Evolutionary conservation across 441 rosid species (phyloP).

Genomic region (Erodium chrysanthum): DNA sequence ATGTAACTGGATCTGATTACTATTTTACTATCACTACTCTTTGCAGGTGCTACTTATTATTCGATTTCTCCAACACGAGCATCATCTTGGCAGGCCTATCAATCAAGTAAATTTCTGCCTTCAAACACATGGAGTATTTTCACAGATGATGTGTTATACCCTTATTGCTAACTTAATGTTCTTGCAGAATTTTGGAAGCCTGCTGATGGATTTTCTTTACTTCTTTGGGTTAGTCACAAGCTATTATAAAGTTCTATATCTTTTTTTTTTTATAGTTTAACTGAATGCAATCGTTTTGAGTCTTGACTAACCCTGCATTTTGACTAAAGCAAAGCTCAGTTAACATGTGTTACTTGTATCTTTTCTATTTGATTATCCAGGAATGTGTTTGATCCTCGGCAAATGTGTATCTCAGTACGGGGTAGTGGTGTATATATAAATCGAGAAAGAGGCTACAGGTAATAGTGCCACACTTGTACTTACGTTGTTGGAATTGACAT

Average conservation of each 20-base stretch:
- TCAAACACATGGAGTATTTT: not conserved
- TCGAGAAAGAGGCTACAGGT: conserved; percentile 94
- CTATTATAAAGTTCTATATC: conserved; percentile 3
- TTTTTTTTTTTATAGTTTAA: conserved; percentile 17
- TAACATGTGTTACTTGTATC: conserved; percentile 2
- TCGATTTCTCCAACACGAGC: conserved; percentile 93
- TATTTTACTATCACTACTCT: not conserved
- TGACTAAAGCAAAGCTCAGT: not conserved
- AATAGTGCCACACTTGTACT: conserved; percentile 19
- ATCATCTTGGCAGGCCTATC: conserved; percentile 80
- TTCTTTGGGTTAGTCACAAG: conserved; percentile 75
- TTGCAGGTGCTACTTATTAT: conserved; percentile 74
- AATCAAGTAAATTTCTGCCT: conserved; percentile 48
- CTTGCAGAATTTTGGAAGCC: conserved; percentile 87
- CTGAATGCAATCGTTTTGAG: conserved; percentile 10
- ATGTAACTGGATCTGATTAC: not conserved
- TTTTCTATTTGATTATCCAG: conserved; percentile 34
- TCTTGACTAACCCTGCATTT: conserved; percentile 5
- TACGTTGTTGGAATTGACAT: conserved; percentile 2
- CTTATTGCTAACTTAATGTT: conserved; percentile 19
- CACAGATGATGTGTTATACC: not conserved
- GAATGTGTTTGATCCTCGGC: conserved; percentile 98
- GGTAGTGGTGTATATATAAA: conserved; percentile 85
- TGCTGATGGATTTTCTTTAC: conserved; percentile 95
- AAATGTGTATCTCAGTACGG: conserved; percentile 87